Conservation (phyloP, 495 filamentous ascomycete genomes). For the Penicillium pancosmium region DNA sequence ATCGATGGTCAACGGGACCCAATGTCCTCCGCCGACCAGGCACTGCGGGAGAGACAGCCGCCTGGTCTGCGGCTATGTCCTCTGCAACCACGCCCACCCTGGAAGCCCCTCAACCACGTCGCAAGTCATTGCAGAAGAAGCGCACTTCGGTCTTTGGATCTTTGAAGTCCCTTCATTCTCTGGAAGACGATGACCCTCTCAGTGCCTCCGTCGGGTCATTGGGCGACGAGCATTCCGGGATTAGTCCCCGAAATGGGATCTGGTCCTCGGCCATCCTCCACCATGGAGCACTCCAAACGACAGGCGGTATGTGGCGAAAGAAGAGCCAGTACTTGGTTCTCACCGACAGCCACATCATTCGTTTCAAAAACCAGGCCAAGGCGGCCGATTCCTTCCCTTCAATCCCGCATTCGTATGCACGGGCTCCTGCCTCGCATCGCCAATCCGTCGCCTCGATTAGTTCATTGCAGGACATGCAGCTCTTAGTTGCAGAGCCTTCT, state of each 20-base stretch:
- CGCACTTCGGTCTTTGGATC: slow-evolving; percentile 61
- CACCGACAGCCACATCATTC: slow-evolving; percentile 79
- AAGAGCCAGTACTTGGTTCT: slow-evolving; percentile 91
- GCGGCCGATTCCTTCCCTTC: slow-evolving; percentile 67
- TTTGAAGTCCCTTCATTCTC: slow-evolving; percentile 52
- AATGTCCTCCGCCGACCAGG: slow-evolving; percentile 37
- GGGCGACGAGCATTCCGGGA: slow-evolving; percentile 34
- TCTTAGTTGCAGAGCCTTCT: slow-evolving; percentile 50
- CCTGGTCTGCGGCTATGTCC: slow-evolving; percentile 23
- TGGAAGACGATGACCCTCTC: slow-evolving; percentile 52
- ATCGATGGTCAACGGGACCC: slow-evolving; percentile 16
- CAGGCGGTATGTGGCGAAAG: slow-evolving; percentile 77
- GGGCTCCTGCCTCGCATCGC: slow-evolving; percentile 43
- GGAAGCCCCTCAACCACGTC: slow-evolving; percentile 37
- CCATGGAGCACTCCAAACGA: slow-evolving; percentile 79
- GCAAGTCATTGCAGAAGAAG: slow-evolving; percentile 52
- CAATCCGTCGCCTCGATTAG: slow-evolving; percentile 61
- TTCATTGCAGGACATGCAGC: slow-evolving; percentile 64
- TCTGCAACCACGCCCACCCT: slow-evolving; percentile 27
- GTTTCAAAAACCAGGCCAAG: slow-evolving; percentile 75
- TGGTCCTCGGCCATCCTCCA: slow-evolving; percentile 57
- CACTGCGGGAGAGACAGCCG: slow-evolving; percentile 31
- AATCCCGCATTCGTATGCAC: slow-evolving; percentile 48
- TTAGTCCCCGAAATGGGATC: slow-evolving; percentile 36
- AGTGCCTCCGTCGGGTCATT: slow-evolving; percentile 39